Evolutionary conservation across 2,329 filamentous ascomycete genomes (phyloP).

Genomic region (Colletotrichum aenigma): DNA sequence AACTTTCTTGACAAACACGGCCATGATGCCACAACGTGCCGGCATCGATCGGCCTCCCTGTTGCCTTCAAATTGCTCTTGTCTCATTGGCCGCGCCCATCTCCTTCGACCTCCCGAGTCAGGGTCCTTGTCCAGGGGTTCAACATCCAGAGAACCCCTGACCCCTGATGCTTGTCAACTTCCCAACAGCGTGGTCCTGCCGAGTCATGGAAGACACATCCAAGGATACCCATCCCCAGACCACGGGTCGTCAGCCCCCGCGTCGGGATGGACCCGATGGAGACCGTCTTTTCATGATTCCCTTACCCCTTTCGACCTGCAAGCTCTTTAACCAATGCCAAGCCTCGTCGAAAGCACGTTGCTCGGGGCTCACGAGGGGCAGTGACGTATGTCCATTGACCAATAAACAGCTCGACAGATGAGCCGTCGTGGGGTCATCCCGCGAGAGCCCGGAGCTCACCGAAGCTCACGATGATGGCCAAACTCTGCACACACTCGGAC

Average conservation of each 20-base stretch:
- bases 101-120: background rate
- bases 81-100: background rate
- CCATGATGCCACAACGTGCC: background rate
- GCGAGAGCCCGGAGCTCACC: background rate
- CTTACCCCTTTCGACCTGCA: background rate
- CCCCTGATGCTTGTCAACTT: background rate
- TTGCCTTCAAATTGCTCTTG: background rate
- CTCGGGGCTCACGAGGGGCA: background rate
- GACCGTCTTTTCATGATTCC: background rate
- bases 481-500: background rate
- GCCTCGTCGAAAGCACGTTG: background rate
- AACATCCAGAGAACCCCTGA: background rate
- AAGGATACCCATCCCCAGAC: background rate
- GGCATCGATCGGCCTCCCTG: background rate
- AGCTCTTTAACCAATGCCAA: constrained; percentile 2
- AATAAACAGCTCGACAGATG: background rate
- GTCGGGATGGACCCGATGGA: background rate
- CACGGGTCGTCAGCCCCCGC: background rate
- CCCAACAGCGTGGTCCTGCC: background rate
- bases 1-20: background rate
- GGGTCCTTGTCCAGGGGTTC: background rate
- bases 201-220: background rate
- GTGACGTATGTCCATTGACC: background rate
- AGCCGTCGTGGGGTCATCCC: background rate
- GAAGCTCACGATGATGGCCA: background rate